Evolutionary conservation across 2,329 filamentous ascomycete species (phyloP).

Genomic region (Chalaropsis ovoidea): DNA sequence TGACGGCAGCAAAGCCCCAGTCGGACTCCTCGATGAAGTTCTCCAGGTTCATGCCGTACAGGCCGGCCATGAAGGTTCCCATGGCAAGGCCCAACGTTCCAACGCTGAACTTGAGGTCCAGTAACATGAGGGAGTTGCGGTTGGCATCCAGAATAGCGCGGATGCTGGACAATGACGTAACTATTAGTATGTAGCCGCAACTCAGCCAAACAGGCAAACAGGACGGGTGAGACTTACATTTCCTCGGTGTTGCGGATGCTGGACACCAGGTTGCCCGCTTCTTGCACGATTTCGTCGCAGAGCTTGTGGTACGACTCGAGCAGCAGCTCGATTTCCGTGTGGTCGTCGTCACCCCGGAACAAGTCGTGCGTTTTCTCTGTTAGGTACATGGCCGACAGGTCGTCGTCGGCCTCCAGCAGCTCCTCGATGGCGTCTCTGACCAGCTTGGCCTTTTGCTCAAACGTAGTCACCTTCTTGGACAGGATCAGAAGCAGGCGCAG

Average conservation of each 20-base stretch:
- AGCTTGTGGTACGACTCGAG: constrained; percentile 97
- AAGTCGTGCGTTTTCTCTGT: constrained; percentile 74
- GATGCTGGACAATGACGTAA: constrained; percentile 47
- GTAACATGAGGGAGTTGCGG: constrained; percentile 92
- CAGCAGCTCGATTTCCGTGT: constrained; percentile 94
- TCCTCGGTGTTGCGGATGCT: constrained; percentile 97
- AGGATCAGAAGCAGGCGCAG: constrained; percentile 81
- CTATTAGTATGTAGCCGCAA: constrained; percentile 27
- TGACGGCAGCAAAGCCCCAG: constrained; percentile 72
- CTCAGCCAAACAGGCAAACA: neutral
- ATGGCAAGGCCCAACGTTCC: constrained; percentile 89
- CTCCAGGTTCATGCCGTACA: constrained; percentile 99
- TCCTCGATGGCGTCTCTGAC: constrained; percentile 94
- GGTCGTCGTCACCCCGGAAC: constrained; percentile 67
- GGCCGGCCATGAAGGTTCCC: constrained; percentile 88
- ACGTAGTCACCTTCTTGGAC: constrained; percentile 90
- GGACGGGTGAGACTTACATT: constrained; percentile 54
- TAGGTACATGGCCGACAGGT: constrained; percentile 88
- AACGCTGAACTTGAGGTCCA: constrained; percentile 93
- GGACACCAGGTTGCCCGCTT: constrained; percentile 82
- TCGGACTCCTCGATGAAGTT: constrained; percentile 95
- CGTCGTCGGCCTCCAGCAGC: constrained; percentile 89
- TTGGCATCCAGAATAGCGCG: constrained; percentile 97
- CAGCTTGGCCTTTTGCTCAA: constrained; percentile 91
- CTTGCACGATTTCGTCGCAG: constrained; percentile 94